Evolutionary conservation across 169 alveolate species (phyloP), one percentile per base, ranked within the genome.

Genomic region (Toxoplasma gondii): DNA sequence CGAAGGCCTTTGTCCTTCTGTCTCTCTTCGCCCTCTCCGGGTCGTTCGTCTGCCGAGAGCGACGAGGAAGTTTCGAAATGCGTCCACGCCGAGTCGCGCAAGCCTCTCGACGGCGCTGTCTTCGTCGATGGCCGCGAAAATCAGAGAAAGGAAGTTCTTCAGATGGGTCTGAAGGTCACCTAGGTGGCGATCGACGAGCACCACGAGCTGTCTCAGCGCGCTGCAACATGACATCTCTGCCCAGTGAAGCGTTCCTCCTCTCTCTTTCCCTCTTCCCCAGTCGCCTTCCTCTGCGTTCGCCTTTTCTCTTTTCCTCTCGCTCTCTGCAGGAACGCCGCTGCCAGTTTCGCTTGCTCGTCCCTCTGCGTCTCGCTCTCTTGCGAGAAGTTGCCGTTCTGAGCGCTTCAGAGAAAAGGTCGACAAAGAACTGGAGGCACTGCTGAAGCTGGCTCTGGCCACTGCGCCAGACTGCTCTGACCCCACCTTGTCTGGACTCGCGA

Each of bases 51-150:
- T 1, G 17, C 84, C 84, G 39, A 74, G 84, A 16, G 45, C 49
- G 27, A 74, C 24, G 45, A 74, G 84, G 45, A 74, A 44, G 39
- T 74, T 16, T 9, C 39, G 43, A 44, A 74, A 74, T 41, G 84
- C 84, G 2, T 74, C 84, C 45, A 74, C 84, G 45, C 84, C 84
- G 27, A 74, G 43, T 1, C 84, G 84, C 24, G 84, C 84, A 44
- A 36, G 39, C 45, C 49, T 1, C 44, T 74, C 84, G 84, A 36
- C 27, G 1, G 45, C 84, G 39, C 43, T 36, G 43, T n/a, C 39
- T 17, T 74, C 49, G 2, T 74, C 44, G 1, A 74, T 19, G 45
- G 84, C 27, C 16, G 39, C 49, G 27, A 74, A 36, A 7, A 74
- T 31, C 45, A 74, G 84, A 16, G 43, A 36, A 16, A 74, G 84